phyloP scores from a whole-genome alignment of 306 rosid genomes.

The Lupinus albus region DNA sequence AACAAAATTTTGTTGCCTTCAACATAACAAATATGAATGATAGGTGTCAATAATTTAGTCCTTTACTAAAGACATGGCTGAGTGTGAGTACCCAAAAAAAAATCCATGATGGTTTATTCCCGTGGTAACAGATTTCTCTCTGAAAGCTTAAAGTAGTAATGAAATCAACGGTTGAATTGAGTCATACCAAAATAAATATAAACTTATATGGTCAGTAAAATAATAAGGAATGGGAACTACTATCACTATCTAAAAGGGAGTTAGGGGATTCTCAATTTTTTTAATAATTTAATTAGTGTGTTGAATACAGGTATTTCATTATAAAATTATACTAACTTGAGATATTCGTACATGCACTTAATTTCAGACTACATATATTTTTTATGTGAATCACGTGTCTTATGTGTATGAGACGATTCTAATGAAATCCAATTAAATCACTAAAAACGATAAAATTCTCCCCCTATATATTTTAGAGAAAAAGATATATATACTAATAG shows the following conservation, averaged over 20 bases:
- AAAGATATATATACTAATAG: too few relatives aligned
- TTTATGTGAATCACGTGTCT: too few relatives aligned
- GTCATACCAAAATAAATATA: slow-evolving; percentile 28
- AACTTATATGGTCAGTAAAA: slow-evolving; percentile 15
- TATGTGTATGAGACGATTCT: too few relatives aligned
- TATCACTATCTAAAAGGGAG: neutral
- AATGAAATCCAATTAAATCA: too few relatives aligned
- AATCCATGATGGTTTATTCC: slow-evolving; percentile 22
- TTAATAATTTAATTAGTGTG: neutral
- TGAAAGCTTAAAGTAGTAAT: slow-evolving; percentile 39
- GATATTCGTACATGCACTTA: neutral
- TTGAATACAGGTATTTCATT: neutral
- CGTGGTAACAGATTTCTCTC: slow-evolving; percentile 9
- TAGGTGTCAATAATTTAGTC: slow-evolving; percentile 13
- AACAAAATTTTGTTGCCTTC: too few relatives aligned
- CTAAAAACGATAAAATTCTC: too few relatives aligned
- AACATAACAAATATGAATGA: too few relatives aligned
- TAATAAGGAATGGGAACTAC: neutral
- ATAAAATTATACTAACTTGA: neutral
- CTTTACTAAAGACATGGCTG: slow-evolving; percentile 27
- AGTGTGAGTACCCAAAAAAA: slow-evolving; percentile 28
- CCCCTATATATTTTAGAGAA: too few relatives aligned
- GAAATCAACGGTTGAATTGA: slow-evolving; percentile 34
- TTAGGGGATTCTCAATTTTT: neutral
- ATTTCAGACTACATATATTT: neutral